Percentiles rank a stretch among this genome's conserved stretches.
Conservation (phyloP, 2,329 filamentous ascomycete species). For the Fusarium aywerte region DNA sequence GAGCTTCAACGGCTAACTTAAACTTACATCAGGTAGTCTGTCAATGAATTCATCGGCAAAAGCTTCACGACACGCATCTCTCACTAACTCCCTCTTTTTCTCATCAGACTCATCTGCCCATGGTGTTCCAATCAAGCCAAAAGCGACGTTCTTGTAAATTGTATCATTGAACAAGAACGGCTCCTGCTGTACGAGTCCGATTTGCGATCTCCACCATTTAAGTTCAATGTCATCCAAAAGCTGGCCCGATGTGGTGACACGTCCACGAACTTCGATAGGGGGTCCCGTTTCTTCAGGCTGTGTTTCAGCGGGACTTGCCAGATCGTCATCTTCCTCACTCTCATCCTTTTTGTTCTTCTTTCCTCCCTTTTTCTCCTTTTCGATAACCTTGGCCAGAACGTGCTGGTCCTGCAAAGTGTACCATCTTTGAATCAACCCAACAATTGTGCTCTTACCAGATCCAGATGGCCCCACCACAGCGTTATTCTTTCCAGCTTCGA, state of each 20-base stretch:
- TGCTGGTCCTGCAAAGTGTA: constrained; percentile 70
- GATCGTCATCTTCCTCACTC: constrained; percentile 46
- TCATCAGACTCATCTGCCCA: constrained; percentile 65
- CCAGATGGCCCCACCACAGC: constrained; percentile 80
- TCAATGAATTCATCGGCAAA: constrained; percentile 77
- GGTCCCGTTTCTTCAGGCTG: constrained; percentile 55
- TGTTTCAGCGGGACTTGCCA: constrained; percentile 45
- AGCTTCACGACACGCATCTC: constrained; percentile 72
- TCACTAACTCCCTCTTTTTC: constrained; percentile 68
- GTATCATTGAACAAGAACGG: constrained; percentile 75
- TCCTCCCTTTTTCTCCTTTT: constrained; percentile 59
- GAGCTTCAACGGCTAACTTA: not conserved
- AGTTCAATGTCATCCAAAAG: constrained; percentile 68
- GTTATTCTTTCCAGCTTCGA: constrained; percentile 73
- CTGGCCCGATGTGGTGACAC: constrained; percentile 64
- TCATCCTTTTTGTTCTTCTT: constrained; percentile 55
- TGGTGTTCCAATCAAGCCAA: constrained; percentile 64
- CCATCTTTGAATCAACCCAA: constrained; percentile 77
- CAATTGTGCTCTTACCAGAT: constrained; percentile 78
- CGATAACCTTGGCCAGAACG: constrained; percentile 61
- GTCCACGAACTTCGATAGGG: constrained; percentile 57
- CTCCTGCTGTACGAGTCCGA: constrained; percentile 75
- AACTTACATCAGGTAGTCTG: constrained; percentile 64
- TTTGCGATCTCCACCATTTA: constrained; percentile 71
- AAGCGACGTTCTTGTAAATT: constrained; percentile 70